Evolutionary conservation across 495 filamentous ascomycete genomes (phyloP), one percentile per base, ranked within the genome.

Genomic region (Lasiosphaeria ovina): DNA sequence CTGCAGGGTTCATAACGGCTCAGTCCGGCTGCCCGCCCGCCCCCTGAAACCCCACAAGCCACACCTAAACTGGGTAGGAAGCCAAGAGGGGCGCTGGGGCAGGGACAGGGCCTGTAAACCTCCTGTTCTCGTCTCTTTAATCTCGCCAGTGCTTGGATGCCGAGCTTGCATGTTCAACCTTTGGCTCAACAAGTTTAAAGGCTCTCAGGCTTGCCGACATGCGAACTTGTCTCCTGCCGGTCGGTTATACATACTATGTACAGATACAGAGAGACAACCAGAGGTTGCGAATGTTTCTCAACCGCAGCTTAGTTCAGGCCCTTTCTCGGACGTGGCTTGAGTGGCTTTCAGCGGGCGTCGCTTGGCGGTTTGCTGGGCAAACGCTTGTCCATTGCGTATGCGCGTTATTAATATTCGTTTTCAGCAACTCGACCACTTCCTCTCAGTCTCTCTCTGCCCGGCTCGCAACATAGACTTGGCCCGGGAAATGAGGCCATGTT

Each of bases 1-100:
- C 24, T 47, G 44, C 44, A 47, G 44, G 44, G 44, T 47, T 47
- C 5, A n/a, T 47, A 14, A 47, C 44, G 44, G 44, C 44, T 47
- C 44, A 47, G 44, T 47, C 44, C 44, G 44, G 16, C 11, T 9
- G 44, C 44, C 44, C 44, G 12, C 16, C 12, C 12, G 16, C 16
- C 16, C 44, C 44, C 44, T n/a, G 44, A 11, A 47, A 47, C 12
- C 44, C 44, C 44, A 9, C 24, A 24, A 24, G 24, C 24, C 24
- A 24, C 24, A 24, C 24, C 24, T 24, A 24, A 24, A 24, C 24
- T 24, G 24, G 24, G 24, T 24, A 24, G 24, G 24, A 47, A 11
- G 12, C 44, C 44, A n/a, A 47, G 44, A 11, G 2, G 11, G 44
- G 16, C 8, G 8, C 12, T 42, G 12, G 12, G 44, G 12, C 44